Conservation (phyloP, 1,284 basidiomycete genomes). For the Pseudozyma pruni region DNA sequence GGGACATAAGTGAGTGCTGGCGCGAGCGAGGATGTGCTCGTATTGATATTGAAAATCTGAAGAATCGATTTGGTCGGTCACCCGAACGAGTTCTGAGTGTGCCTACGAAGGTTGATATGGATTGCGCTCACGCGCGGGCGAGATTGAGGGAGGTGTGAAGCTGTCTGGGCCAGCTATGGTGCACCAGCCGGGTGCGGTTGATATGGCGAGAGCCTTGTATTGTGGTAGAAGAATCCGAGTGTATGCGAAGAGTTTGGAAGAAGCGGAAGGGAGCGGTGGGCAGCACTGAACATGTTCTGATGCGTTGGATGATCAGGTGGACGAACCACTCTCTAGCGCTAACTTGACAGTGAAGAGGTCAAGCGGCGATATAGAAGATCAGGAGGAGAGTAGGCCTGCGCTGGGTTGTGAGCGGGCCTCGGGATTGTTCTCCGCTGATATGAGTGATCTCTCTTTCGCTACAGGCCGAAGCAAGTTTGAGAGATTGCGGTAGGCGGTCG, state of each 20-base stretch:
- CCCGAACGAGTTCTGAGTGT: constrained; percentile 1
- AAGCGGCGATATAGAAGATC: constrained; percentile 8
- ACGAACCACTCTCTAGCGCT: constrained; percentile 34
- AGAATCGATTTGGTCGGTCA: constrained; percentile 1
- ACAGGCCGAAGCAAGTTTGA: background rate
- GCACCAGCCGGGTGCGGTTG: constrained; percentile 18
- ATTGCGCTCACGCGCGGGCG: constrained; percentile 14
- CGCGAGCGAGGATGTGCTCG: constrained; percentile 27
- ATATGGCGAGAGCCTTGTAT: constrained; percentile 29
- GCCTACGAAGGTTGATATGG: constrained; percentile 4
- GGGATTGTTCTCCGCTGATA: too few species aligned
- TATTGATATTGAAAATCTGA: background rate
- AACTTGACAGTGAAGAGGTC: constrained; percentile 24
- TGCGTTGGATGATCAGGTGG: constrained; percentile 30
- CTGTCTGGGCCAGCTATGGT: constrained; percentile 25
- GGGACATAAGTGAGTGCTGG: constrained; percentile 41
- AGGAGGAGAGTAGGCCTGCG: background rate
- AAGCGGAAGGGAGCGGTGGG: constrained; percentile 49
- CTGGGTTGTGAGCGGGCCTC: too few species aligned
- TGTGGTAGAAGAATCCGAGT: constrained; percentile 50
- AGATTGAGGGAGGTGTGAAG: background rate
- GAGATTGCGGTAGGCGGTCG: background rate
- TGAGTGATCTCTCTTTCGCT: background rate
- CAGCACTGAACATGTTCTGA: constrained; percentile 50
- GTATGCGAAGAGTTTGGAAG: constrained; percentile 53